Base-by-base conservation (phyloP, 768 basidiomycete species). In the Mrakia gelida region DNA sequence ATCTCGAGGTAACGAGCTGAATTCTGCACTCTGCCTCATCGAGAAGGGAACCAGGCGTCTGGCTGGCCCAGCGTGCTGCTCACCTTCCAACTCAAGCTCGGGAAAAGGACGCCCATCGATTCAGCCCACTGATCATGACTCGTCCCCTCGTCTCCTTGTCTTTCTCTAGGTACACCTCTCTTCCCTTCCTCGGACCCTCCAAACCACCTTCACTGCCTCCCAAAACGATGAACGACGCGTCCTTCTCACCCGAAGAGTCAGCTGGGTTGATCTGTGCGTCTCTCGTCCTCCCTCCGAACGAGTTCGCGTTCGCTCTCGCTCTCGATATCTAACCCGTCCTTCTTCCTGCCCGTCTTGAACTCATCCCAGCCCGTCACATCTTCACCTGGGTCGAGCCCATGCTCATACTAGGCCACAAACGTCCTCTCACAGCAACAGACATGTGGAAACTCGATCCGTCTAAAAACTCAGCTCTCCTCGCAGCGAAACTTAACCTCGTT, bases 401-500 rank as follows among this genome's bases (percentile, higher is more conserved):
- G 56, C 56, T 77, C 56, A 43, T 77, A 16, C 85, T 77, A 54
- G 91, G 91, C 0, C 92, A 90, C 81, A 90, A 91, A 81, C 86
- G 92, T 43, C 90, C 91, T 0, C 85, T 93, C 13, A 91, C 91
- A 81, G 90, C 90, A 0, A 88, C 90, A 1, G 92, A 93, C 84
- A 84, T 92, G 18, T 92, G 91, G 91, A 89, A 88, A 81, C 85
- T 92, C 79, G 88, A 78, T 26, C 62, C 62, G 0, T 34, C 45
- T 10, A 61, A 49, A 18, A 62, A 43, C 13, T 67, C 72, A 9
- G 26, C 72, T 13, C 43, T 74, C 41, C 41, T 75, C 38, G 45
- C 72, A 15, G 54, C 52, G 26, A 71, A 59, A 16, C 77, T 78
- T 6, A 45, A n/a, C 34, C 41, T 28, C 26, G 45, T 54, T 21